A percentile compares a stretch with the other conserved stretches of the same genome.
These are phyloP conservation scores for Komagataella ulmi DNA, from an alignment of 805 yeast genomes.

Conservation along the genomic window DNA sequence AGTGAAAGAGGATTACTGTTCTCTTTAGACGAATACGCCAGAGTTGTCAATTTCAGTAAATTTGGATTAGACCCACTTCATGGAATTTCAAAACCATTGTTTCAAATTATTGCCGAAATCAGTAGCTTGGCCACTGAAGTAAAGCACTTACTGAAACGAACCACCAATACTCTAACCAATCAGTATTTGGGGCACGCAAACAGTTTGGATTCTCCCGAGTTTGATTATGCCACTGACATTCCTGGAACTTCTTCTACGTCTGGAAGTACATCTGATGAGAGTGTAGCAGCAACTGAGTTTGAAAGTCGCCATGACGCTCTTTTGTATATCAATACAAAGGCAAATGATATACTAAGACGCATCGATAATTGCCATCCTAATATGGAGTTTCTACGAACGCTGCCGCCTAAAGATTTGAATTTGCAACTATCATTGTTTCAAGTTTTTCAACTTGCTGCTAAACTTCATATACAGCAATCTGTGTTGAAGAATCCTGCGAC, in stretches of 20 bases:
- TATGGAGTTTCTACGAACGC: slow-evolving; percentile 24
- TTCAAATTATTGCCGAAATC: slow-evolving; percentile 54
- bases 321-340: slow-evolving; percentile 18
- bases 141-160: slow-evolving; percentile 20
- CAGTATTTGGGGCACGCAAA: slow-evolving; percentile 2
- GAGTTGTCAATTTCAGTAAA: slow-evolving; percentile 26
- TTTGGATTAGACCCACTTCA: slow-evolving; percentile 54
- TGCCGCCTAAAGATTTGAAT: slow-evolving; percentile 36
- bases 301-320: slow-evolving; percentile 19
- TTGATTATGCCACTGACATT: slow-evolving; percentile 6
- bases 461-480: slow-evolving; percentile 54
- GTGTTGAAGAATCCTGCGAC: slow-evolving; percentile 48
- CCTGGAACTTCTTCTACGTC: not conserved
- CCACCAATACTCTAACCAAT: slow-evolving; percentile 13
- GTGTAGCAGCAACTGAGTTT: slow-evolving; percentile 1
- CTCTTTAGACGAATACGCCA: slow-evolving; percentile 44
- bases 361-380: slow-evolving; percentile 42
- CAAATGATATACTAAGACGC: slow-evolving; percentile 29
- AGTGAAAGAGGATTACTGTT: slow-evolving; percentile 54
- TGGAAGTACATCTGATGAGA: not conserved
- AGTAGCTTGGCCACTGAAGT: slow-evolving; percentile 44
- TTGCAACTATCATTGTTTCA: slow-evolving; percentile 61
- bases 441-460: slow-evolving; percentile 55
- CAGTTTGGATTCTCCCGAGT: slow-evolving; percentile 3
- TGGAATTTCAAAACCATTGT: slow-evolving; percentile 62